Base-by-base conservation (phyloP, 805 yeast species). In the Kazachstania kunashirensis region DNA sequence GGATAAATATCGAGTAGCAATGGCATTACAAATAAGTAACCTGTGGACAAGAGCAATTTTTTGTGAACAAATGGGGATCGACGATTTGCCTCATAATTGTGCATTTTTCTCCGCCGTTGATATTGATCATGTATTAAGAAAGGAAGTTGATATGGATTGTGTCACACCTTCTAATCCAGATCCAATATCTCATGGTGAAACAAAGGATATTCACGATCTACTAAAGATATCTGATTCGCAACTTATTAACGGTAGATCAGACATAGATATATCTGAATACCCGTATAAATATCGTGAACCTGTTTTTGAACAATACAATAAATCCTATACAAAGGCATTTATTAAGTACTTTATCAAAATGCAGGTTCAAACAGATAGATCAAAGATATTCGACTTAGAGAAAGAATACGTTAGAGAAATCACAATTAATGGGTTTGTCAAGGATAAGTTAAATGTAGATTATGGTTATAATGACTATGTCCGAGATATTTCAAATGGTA, bases 31-130 rank as follows among this genome's bases (percentile, higher is more conserved):
- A 54, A 72, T 94, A 15, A 74, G 92, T 36, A 94, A 94, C 56
- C 52, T 89, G 4, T 92, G 99, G 99, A 89, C 97, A 0, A 68
- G 99, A 41, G 94, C 94, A 0, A 80, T 92, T 75, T 92, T 92
- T 50, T 83, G 94, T 47, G 94, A 88, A 53, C 94, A 86, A 51
- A 60, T 89, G 52, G 96, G 96, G 0, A 80, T 92, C 42, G 68
- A 73, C 25, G 94, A 88, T 45, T 67, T 92, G 26, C 99, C 99
- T 0, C 95, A 88, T 49, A 79, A 88, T 10, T 84, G 95, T 62
- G 97, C 98, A 0, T 92, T 92, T 55, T 92, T 92, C 55, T 84
- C 95, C 1, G 86, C 85, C 26, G 86, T 92, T 27, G 99, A 92
- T 53, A 73, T 94, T 37, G 99, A 92, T 53, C 73, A 70, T 42